A percentile compares a stretch with the other conserved stretches of the same genome.
Evolutionary conservation across 2,329 filamentous ascomycete species (phyloP).

Genomic region (Fusarium sp.): DNA sequence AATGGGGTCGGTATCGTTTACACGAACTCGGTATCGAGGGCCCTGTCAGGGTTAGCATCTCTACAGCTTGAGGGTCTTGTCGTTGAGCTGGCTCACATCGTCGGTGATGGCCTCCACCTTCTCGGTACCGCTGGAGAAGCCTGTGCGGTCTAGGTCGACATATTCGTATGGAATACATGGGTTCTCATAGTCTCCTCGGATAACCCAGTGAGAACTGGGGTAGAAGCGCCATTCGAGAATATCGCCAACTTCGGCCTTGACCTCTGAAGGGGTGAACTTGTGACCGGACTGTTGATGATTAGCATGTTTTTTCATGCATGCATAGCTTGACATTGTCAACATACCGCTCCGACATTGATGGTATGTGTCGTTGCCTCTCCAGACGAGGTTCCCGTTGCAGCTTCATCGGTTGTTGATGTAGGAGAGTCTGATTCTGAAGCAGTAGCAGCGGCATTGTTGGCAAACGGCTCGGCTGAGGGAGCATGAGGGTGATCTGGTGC

Average conservation of each 20-base stretch:
- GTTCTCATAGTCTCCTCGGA: conserved; percentile 64
- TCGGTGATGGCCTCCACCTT: conserved; percentile 56
- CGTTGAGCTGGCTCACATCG: conserved; percentile 50
- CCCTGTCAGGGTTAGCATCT: conserved; percentile 44
- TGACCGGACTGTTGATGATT: conserved; percentile 40
- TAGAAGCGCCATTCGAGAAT: conserved; percentile 68
- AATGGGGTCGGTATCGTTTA: conserved; percentile 71
- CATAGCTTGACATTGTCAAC: neutral
- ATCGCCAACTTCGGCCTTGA: conserved; percentile 56
- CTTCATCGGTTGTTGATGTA: conserved; percentile 26
- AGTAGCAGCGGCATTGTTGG: neutral
- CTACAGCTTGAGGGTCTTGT: neutral
- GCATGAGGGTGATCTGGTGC: neutral
- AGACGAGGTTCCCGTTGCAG: conserved; percentile 30
- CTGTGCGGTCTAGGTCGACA: conserved; percentile 55
- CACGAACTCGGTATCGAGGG: conserved; percentile 53
- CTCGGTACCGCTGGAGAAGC: conserved; percentile 64
- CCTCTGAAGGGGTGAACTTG: conserved; percentile 46
- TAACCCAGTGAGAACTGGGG: conserved; percentile 70
- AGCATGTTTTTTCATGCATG: neutral
- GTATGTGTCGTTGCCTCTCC: conserved; percentile 38
- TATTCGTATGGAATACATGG: conserved; percentile 72
- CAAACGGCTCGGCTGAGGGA: neutral
- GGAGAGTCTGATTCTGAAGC: conserved; percentile 10
- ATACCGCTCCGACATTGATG: conserved; percentile 41